A percentile compares a stretch with the other conserved stretches of the same genome.
Conservation (phyloP, 2,329 filamentous ascomycete genomes). For the Colletotrichum neosansevieriae region DNA sequence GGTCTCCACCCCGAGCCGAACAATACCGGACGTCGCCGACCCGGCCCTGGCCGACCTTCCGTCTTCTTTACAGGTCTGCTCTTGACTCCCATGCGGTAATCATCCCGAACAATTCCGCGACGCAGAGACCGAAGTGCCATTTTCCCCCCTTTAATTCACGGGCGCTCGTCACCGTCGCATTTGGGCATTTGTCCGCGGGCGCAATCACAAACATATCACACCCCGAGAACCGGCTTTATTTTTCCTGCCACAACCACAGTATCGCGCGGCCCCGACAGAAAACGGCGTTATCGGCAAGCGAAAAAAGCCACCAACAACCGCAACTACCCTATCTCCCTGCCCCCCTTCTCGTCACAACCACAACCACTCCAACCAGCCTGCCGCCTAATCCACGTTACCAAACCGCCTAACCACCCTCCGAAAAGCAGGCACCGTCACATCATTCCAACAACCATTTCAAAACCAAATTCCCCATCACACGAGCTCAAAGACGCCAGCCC, state of each 20-base stretch:
- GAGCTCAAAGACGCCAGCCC: no score
- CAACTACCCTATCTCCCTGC: constrained; percentile 25
- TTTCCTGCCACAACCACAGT: background rate
- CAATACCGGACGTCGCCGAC: constrained; percentile 21
- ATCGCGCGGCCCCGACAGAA: background rate
- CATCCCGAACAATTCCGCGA: background rate
- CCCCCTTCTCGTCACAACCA: background rate
- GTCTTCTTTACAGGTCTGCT: no score
- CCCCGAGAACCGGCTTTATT: background rate
- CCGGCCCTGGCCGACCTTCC: background rate
- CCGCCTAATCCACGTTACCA: background rate
- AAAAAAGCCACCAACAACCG: constrained; percentile 24
- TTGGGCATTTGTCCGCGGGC: no score
- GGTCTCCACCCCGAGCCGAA: constrained; percentile 1
- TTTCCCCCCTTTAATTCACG: no score
- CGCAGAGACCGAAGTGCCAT: no score
- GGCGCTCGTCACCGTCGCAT: no score
- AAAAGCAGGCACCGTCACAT: no score
- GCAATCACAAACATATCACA: no score
- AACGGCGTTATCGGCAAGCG: background rate
- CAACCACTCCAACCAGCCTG: background rate
- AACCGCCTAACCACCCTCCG: no score
- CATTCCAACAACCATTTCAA: no score
- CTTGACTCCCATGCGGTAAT: background rate
- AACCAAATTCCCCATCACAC: no score